phyloP scores from a whole-genome alignment of 768 basidiomycete genomes.

The Agaricus sinodeliciosus region DNA sequence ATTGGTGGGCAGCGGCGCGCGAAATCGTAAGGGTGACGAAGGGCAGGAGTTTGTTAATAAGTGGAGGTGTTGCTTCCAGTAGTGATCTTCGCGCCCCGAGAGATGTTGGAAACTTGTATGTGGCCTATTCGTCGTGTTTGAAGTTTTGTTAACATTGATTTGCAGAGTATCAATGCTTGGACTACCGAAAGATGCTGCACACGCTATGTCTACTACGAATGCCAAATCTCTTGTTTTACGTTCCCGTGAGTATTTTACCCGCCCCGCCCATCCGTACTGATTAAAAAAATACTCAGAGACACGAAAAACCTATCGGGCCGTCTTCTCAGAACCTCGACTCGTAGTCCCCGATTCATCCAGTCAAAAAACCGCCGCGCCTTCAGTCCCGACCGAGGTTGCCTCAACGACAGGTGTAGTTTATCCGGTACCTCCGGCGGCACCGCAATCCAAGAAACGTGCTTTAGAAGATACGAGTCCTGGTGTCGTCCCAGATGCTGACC shows the following conservation, averaged over 20 bases:
- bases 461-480: not conserved
- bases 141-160: not conserved
- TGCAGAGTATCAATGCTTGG: constrained; percentile 61
- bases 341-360: constrained; percentile 37
- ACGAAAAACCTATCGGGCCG: constrained; percentile 72
- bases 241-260: constrained; percentile 50
- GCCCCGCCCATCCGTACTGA: not conserved
- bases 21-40: constrained; percentile 78
- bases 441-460: not conserved
- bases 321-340: constrained; percentile 68
- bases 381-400: not conserved
- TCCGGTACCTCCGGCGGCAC: not conserved
- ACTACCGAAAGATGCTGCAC: constrained; percentile 61
- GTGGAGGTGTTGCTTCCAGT: constrained; percentile 56
- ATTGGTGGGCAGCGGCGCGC: constrained; percentile 79
- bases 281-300: constrained; percentile 44
- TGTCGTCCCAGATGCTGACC: not conserved
- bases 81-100: constrained; percentile 63
- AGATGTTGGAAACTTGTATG: constrained; percentile 75
- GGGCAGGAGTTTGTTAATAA: constrained; percentile 69
- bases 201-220: constrained; percentile 50
- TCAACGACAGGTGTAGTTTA: not conserved
- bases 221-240: constrained; percentile 66
- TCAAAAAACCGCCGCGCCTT: no score
- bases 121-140: constrained; percentile 3